phyloP scores from a whole-genome alignment of 2,329 filamentous ascomycete genomes.

The Colletotrichum limetticola region DNA sequence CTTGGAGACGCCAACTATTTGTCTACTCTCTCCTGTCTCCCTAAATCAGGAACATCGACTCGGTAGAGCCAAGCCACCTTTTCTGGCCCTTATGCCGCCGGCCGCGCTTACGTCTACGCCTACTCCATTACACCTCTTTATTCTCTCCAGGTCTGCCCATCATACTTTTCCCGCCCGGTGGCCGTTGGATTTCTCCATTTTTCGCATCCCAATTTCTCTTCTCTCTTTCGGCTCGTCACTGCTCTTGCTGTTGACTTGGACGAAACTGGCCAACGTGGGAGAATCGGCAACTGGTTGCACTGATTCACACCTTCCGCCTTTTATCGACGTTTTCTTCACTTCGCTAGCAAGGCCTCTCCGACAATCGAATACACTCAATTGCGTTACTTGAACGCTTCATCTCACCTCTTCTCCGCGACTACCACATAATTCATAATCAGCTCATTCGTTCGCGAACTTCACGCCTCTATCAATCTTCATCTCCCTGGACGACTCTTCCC shows the following conservation, averaged over 20 bases:
- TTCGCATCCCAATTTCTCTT: not conserved
- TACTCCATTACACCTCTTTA: not conserved
- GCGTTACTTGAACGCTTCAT: not conserved
- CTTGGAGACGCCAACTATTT: conserved; percentile 23
- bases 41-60: conserved; percentile 20
- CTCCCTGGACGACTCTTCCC: not conserved
- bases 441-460: not conserved
- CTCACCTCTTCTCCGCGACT: no score
- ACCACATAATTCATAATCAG: not conserved
- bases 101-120: conserved; percentile 7
- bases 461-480: not conserved
- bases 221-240: not conserved
- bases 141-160: not conserved
- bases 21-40: conserved; percentile 4
- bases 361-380: not conserved
- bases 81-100: conserved; percentile 7
- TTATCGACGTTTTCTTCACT: not conserved
- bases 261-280: not conserved
- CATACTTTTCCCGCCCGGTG: conserved; percentile 4
- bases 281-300: conserved; percentile 32
- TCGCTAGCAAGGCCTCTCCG: not conserved
- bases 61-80: conserved; percentile 27
- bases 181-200: conserved; percentile 4
- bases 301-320: conserved; percentile 1
- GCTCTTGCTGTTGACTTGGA: not conserved